A percentile compares a stretch with the other conserved stretches of the same genome.
phyloP scores from a whole-genome alignment of 2,329 filamentous ascomycete genomes.

The Fusarium sp. region DNA sequence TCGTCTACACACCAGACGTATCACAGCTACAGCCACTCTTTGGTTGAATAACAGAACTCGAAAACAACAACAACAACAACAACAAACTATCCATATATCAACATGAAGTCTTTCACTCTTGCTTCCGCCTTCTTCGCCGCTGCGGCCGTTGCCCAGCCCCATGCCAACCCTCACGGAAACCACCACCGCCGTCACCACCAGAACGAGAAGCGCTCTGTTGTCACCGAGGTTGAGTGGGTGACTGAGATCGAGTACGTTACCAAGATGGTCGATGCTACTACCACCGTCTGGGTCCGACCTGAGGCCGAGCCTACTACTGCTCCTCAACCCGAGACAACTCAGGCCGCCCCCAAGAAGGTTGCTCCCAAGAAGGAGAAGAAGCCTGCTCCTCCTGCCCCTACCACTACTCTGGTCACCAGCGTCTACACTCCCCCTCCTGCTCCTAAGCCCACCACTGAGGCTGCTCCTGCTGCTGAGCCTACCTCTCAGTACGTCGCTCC shows the following conservation, averaged over 20 bases:
- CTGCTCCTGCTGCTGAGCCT: neutral
- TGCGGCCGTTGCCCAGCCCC: constrained; percentile 61
- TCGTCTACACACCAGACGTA: constrained; percentile 24
- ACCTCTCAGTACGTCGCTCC: constrained; percentile 30
- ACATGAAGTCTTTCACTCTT: constrained; percentile 53
- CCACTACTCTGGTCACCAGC: constrained; percentile 31
- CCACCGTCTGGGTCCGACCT: constrained; percentile 56
- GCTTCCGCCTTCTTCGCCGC: constrained; percentile 47
- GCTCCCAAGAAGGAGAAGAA: constrained; percentile 32
- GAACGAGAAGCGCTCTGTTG: constrained; percentile 51
- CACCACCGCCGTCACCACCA: constrained; percentile 50
- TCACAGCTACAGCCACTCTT: constrained; percentile 34
- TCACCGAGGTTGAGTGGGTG: constrained; percentile 61
- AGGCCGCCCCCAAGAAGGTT: constrained; percentile 14
- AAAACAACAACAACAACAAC: constrained; percentile 26
- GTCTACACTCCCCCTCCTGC: constrained; percentile 33
- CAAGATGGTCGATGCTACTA: constrained; percentile 56
- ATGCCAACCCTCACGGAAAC: constrained; percentile 44
- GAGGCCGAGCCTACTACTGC: constrained; percentile 40
- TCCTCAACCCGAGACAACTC: constrained; percentile 23
- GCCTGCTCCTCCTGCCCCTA: constrained; percentile 31
- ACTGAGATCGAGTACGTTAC: constrained; percentile 58
- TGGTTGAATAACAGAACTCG: constrained; percentile 30
- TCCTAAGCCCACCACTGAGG: constrained; percentile 22
- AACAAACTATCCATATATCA: neutral